Percentiles rank a stretch among this genome's conserved stretches.
phyloP scores from a whole-genome alignment of 2,329 filamentous ascomycete genomes.

The Polychaeton citri region DNA sequence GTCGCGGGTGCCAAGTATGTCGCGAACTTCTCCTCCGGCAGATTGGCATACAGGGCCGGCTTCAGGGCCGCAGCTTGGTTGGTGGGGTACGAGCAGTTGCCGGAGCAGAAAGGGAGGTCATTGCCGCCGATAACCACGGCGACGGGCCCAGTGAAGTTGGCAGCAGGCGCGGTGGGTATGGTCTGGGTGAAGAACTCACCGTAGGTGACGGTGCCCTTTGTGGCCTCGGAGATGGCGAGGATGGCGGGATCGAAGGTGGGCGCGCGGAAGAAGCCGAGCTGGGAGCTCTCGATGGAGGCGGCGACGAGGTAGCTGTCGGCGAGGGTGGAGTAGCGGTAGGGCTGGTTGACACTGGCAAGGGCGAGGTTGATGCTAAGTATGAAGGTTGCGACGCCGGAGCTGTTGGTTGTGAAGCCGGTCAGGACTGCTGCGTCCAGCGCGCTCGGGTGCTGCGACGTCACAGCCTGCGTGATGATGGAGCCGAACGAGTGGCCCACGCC shows the following conservation, averaged over 20 bases:
- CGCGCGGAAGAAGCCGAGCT: slow-evolving; percentile 34
- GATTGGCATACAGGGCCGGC: no score
- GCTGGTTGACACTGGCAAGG: slow-evolving; percentile 18
- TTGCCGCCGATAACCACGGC: slow-evolving; percentile 48
- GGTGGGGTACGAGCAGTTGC: slow-evolving; percentile 43
- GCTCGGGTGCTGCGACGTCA: slow-evolving; percentile 39
- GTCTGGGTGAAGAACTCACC: slow-evolving; percentile 46
- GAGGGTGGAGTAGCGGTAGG: no score
- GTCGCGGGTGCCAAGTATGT: slow-evolving; percentile 42
- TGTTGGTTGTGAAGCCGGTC: slow-evolving; percentile 44
- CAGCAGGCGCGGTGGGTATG: slow-evolving; percentile 21
- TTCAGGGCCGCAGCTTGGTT: slow-evolving; percentile 29
- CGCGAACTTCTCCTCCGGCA: slow-evolving; percentile 35
- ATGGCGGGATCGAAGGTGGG: slow-evolving; percentile 43
- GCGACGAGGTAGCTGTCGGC: no score
- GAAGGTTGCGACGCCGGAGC: slow-evolving; percentile 28
- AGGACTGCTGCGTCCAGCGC: slow-evolving; percentile 46
- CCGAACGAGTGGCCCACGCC: slow-evolving; percentile 55
- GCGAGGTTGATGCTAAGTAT: slow-evolving; percentile 18
- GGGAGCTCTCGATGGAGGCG: no score
- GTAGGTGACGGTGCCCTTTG: slow-evolving; percentile 41
- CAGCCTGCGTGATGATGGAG: slow-evolving; percentile 42
- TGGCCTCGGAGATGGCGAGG: slow-evolving; percentile 31
- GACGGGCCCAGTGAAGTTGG: slow-evolving; percentile 40
- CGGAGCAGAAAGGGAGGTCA: slow-evolving; percentile 42